phyloP scores from a whole-genome alignment of 768 basidiomycete genomes.

The Strobilomyces confusus region DNA sequence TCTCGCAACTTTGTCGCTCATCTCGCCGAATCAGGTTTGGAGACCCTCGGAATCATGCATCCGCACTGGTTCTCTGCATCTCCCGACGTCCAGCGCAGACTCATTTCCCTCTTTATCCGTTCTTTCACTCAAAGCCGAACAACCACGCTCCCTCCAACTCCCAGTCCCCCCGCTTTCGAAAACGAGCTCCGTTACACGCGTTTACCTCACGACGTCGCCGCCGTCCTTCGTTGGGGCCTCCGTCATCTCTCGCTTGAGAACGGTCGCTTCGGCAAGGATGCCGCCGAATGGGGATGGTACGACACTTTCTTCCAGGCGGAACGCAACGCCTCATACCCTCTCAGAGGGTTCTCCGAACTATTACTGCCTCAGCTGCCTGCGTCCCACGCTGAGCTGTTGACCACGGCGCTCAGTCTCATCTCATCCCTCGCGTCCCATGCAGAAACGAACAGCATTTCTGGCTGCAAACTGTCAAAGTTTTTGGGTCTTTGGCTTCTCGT shows the following conservation, averaged over 20 bases:
- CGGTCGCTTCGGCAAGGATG: slow-evolving; percentile 52
- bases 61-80: slow-evolving; percentile 82
- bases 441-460: slow-evolving; percentile 69
- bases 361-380: slow-evolving; percentile 58
- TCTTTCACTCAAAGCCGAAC: slow-evolving; percentile 50
- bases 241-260: slow-evolving; percentile 67
- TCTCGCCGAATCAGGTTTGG: slow-evolving; percentile 49
- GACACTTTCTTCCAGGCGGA: slow-evolving; percentile 57
- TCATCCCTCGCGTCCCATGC: slow-evolving; percentile 69
- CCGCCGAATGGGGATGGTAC: slow-evolving; percentile 65
- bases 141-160: slow-evolving; percentile 49
- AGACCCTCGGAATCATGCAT: slow-evolving; percentile 80
- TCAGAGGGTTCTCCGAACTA: slow-evolving; percentile 56
- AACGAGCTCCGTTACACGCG: slow-evolving; percentile 61
- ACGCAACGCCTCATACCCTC: slow-evolving; percentile 54
- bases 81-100: slow-evolving; percentile 58
- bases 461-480: slow-evolving; percentile 71
- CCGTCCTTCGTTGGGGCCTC: slow-evolving; percentile 77
- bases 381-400: slow-evolving; percentile 56
- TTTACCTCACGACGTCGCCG: slow-evolving; percentile 73
- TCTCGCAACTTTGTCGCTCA: slow-evolving; percentile 8
- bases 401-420: slow-evolving; percentile 55
- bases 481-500: slow-evolving; percentile 72
- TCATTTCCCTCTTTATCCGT: slow-evolving; percentile 67
- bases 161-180: slow-evolving; percentile 51